Base-by-base conservation (phyloP, 1,284 basidiomycete genomes). In the Ustilago xerochloae region DNA sequence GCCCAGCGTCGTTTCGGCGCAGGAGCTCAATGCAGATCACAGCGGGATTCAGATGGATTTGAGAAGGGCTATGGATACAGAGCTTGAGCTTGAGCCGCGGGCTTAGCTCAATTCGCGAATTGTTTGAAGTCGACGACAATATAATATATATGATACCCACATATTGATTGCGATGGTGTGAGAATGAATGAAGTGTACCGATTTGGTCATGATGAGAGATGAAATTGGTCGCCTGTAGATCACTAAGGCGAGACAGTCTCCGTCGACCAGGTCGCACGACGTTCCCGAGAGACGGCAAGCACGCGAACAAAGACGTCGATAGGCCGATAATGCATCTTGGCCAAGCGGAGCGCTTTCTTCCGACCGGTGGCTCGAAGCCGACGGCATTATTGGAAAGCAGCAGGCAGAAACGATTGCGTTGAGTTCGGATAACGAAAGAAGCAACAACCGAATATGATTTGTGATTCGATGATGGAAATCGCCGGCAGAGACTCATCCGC, bases 41-140 rank as follows among this genome's bases (percentile, higher is more conserved):
- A 73, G 63, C 29, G 70, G 70, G 16, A 67, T 73, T 22, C 63
- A 72, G 60, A 57, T 64, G 59, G 70, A 73, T 41, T 30, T 73
- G 8, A 32, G 58, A 30, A 47, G 70, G 3, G 70, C 70, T 3
- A 73, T 73, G 53, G 70, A 64, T 47, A 64, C 70, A 22, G 70
- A 73, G 52, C 47, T 73, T 13, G 70, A 73, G 52, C 61, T 73
- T 26, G 66, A 60, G 61, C 61, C 66, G 6, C 55, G 61, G 2
- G 26, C 60, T 9, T 60, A 46, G 30, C 16, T 26, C 12, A n/a
- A 15, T 36, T 35, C 24, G 28, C 20, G 8, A 9, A 12, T 15
- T 8, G n/a, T n/a, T n/a, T n/a, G n/a, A 43, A 30, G 22, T 38
- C 15, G 4, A 45, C 35, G 29, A n/a, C 28, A 51, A 54, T 54